These are phyloP conservation scores for Poteriospumella lacustris DNA, from an alignment of 108 stramenopile genomes.

Conservation along the genomic window DNA sequence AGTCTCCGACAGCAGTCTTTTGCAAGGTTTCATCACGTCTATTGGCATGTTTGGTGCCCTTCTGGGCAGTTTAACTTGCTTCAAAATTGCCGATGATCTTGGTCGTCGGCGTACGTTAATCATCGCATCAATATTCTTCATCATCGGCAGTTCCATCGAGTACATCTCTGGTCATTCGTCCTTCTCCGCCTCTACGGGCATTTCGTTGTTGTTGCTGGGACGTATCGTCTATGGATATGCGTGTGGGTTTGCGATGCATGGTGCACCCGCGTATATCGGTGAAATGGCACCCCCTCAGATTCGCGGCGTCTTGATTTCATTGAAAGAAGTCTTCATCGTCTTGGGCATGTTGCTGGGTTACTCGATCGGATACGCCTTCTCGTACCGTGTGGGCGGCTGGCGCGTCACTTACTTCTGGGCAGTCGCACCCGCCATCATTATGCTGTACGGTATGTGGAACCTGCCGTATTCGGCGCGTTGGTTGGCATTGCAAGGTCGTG, in stretches of 20 bases:
- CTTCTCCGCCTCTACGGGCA: slow-evolving; percentile 37
- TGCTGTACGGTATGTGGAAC: slow-evolving; percentile 40
- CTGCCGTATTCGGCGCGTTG: slow-evolving; percentile 45
- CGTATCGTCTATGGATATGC: slow-evolving; percentile 61
- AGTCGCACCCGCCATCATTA: slow-evolving; percentile 37
- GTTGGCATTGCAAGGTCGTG: slow-evolving; percentile 1
- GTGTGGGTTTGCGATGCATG: slow-evolving; percentile 65
- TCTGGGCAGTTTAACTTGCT: slow-evolving; percentile 37
- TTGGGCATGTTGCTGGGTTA: slow-evolving; percentile 68
- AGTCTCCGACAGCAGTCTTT: slow-evolving; percentile 21
- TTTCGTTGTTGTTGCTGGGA: slow-evolving; percentile 47
- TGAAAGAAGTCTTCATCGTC: slow-evolving; percentile 72
- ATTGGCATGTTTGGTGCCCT: slow-evolving; percentile 50
- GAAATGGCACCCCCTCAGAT: slow-evolving; percentile 66
- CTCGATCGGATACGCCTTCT: slow-evolving; percentile 51
- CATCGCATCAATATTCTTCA: slow-evolving; percentile 55
- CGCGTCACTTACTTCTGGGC: slow-evolving; percentile 40
- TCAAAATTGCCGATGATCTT: slow-evolving; percentile 40
- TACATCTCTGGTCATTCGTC: slow-evolving; percentile 30
- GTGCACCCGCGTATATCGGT: slow-evolving; percentile 69
- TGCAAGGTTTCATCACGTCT: slow-evolving; percentile 58
- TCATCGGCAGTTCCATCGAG: slow-evolving; percentile 51
- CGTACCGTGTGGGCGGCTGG: slow-evolving; percentile 51
- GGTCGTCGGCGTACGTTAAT: slow-evolving; percentile 64
- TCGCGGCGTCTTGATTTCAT: slow-evolving; percentile 61